A percentile compares a stretch with the other conserved stretches of the same genome.
Conservation (phyloP, 2,329 filamentous ascomycete species). For the Pyrenochaeta sp. region DNA sequence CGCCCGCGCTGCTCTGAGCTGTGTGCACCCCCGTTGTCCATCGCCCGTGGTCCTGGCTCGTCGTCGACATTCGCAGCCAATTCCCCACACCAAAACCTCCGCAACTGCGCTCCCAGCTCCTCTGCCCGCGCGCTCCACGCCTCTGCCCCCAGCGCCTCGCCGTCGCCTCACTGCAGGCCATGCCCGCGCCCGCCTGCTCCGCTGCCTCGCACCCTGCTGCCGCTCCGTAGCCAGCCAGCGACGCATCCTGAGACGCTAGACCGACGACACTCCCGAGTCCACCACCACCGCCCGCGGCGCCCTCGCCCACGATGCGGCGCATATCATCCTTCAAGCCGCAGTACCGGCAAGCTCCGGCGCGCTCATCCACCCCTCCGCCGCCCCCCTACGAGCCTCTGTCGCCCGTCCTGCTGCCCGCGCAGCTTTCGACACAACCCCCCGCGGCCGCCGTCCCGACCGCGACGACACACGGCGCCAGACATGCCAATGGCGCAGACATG, state of each 20-base stretch:
- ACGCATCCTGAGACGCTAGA: conserved; percentile 31
- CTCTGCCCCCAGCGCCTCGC: conserved; percentile 14
- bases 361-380: conserved; percentile 40
- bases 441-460: conserved; percentile 24
- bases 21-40: conserved; percentile 7
- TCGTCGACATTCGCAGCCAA: conserved; percentile 14
- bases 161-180: conserved; percentile 34
- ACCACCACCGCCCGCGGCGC: conserved; percentile 20
- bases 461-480: conserved; percentile 11
- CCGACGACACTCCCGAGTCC: conserved; percentile 34
- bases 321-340: conserved; percentile 44
- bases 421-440: conserved; percentile 28
- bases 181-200: conserved; percentile 33
- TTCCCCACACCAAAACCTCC: conserved; percentile 26
- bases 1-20: conserved; percentile 1
- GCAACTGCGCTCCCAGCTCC: conserved; percentile 10
- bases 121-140: conserved; percentile 16
- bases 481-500: conserved; percentile 15
- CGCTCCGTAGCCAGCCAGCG: conserved; percentile 40
- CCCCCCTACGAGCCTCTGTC: conserved; percentile 47
- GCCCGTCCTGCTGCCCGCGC: conserved; percentile 34
- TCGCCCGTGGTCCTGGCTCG: conserved; percentile 2
- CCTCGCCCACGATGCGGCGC: conserved; percentile 35
- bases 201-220: conserved; percentile 30
- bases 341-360: conserved; percentile 39